These are phyloP conservation scores for Fusarium falciforme DNA, from an alignment of 2,329 filamentous ascomycete genomes.

Conservation along the genomic window DNA sequence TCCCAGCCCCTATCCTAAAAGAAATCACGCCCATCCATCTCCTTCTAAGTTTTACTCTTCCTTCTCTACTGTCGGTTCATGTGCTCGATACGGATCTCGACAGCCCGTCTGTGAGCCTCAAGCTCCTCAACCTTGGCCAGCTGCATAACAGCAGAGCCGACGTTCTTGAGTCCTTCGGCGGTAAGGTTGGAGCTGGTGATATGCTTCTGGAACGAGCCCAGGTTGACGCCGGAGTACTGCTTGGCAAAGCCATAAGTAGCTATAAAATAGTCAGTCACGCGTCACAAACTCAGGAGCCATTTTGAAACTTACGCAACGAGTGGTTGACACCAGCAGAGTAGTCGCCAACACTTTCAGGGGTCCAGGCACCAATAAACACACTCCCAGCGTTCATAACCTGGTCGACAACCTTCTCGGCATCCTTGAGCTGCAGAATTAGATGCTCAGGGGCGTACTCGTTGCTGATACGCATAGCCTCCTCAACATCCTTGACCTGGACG, in stretches of 20 bases:
- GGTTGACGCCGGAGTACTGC: slow-evolving; percentile 97
- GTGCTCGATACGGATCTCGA: slow-evolving; percentile 80
- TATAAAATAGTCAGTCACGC: slow-evolving; percentile 52
- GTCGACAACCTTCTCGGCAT: slow-evolving; percentile 79
- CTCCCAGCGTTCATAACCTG: slow-evolving; percentile 93
- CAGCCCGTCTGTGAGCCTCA: slow-evolving; percentile 90
- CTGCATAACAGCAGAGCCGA: slow-evolving; percentile 92
- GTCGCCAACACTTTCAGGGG: slow-evolving; percentile 96
- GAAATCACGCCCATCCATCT: slow-evolving; percentile 19
- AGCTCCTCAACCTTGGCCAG: slow-evolving; percentile 93
- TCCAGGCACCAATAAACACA: slow-evolving; percentile 96
- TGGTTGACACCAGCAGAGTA: slow-evolving; percentile 99
- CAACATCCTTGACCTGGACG: slow-evolving; percentile 76
- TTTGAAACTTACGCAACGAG: slow-evolving; percentile 81
- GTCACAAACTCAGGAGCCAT: not conserved
- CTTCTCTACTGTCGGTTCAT: slow-evolving; percentile 51
- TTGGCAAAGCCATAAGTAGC: slow-evolving; percentile 98
- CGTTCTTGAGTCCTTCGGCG: slow-evolving; percentile 83
- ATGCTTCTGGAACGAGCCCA: slow-evolving; percentile 96
- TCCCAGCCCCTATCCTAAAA: slow-evolving; percentile 16
- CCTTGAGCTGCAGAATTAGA: slow-evolving; percentile 87
- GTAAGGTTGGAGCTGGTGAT: slow-evolving; percentile 95
- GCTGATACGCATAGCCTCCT: slow-evolving; percentile 83
- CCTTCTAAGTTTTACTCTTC: slow-evolving; percentile 11
- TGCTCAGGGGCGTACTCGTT: slow-evolving; percentile 98